Evolutionary conservation across 2,329 filamentous ascomycete genomes (phyloP), one percentile per base, ranked within the genome.

Genomic region (Stagonosporopsis cucurbitacearum): DNA sequence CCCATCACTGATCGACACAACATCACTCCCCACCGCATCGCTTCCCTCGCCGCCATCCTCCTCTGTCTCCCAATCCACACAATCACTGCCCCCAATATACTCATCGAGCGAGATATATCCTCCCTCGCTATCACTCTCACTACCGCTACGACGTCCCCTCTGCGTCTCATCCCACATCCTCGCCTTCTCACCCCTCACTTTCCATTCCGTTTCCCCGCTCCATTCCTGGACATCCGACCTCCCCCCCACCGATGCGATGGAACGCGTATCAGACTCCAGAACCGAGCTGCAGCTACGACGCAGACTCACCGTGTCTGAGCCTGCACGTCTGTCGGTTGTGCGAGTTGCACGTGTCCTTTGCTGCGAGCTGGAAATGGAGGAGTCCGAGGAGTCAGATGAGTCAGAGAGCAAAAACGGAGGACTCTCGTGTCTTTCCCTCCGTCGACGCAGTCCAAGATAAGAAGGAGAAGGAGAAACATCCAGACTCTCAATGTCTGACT

Each of bases 21-120:
- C 19, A 11, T 48, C 50, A 36, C 50, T 48, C 7, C 44, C 28
- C 11, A 30, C 28, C 28, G 28, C 28, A 12, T 30, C 28, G 30
- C 51, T 54, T 17, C 44, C 41, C 5, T 45, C 41, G 6, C 41
- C 42, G 13, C 6, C 35, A 25, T 37, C 15, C 26, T 46, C 11
- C 8, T 26, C 15, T 49, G 39, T 19, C 51, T 44, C 9, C 40
- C 33, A 8, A 46, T 20, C 6, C 46, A 39, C 33, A 13, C 46
- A 55, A 22, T 50, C 52, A 37, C 52, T 55, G 8, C 41, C 8
- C 8, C 39, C 40, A 6, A 56, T 56, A 7, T 56, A 47, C 3
- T 46, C 53, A 8, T 56, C 53, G 2, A 50, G 53, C 12, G 42
- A 50, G 37, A 56, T 56, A 17, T 56, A 56, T 6, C 46, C 53